Percentiles rank a stretch among this genome's conserved stretches.
Conservation (phyloP, 106 monocot genomes). For the Dendrobium catenatum region DNA sequence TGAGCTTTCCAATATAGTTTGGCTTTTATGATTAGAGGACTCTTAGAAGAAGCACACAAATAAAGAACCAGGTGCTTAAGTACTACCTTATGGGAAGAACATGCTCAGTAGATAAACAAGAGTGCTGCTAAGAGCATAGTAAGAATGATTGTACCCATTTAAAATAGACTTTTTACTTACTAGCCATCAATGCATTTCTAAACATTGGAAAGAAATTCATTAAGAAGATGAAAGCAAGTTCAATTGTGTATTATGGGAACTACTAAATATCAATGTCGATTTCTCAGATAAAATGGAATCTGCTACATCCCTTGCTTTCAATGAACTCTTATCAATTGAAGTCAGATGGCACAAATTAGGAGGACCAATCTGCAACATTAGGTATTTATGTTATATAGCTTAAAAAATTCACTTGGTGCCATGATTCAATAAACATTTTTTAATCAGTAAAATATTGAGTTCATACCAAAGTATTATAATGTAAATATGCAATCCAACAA, state of each 20-base stretch:
- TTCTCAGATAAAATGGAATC: slow-evolving; percentile 89
- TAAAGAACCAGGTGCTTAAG: too few relatives aligned
- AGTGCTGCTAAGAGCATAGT: too few relatives aligned
- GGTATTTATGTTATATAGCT: not conserved
- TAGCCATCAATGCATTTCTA: too few relatives aligned
- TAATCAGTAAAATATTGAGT: not conserved
- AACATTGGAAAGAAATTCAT: too few relatives aligned
- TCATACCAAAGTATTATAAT: not conserved
- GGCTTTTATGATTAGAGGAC: too few relatives aligned
- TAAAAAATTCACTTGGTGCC: not conserved
- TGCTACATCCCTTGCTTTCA: slow-evolving; percentile 86
- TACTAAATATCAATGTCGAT: slow-evolving; percentile 64
- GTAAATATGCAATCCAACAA: not conserved
- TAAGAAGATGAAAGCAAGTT: too few relatives aligned
- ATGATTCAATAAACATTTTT: not conserved
- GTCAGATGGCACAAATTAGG: slow-evolving; percentile 61
- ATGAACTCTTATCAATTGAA: slow-evolving; percentile 63
- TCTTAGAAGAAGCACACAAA: too few relatives aligned
- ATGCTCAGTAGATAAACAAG: too few relatives aligned
- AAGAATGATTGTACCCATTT: too few relatives aligned
- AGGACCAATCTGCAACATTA: slow-evolving; percentile 83
- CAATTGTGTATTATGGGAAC: not conserved
- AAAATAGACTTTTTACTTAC: too few relatives aligned
- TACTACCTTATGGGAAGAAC: too few relatives aligned
- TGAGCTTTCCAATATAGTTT: too few relatives aligned